A percentile compares a stretch with the other conserved stretches of the same genome.
These are phyloP conservation scores for Alternaria sp. DNA, from an alignment of 2,329 filamentous ascomycete species.

Conservation along the genomic window DNA sequence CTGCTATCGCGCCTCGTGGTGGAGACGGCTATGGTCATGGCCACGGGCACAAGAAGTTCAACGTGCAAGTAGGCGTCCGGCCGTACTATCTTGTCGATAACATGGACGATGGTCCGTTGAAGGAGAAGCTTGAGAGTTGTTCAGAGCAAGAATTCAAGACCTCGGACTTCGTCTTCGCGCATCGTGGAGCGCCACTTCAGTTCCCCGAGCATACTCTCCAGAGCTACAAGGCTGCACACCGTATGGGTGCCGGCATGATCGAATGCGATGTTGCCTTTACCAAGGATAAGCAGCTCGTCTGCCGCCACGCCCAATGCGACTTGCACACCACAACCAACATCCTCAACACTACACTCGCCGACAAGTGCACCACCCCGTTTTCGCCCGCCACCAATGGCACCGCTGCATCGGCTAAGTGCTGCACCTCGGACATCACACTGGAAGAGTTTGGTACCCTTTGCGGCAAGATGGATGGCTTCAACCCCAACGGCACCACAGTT, in stretches of 20 bases:
- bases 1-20: slow-evolving; percentile 32
- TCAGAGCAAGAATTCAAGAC: slow-evolving; percentile 48
- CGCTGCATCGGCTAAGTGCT: slow-evolving; percentile 70
- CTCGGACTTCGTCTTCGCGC: slow-evolving; percentile 46
- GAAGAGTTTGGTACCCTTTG: slow-evolving; percentile 73
- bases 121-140: slow-evolving; percentile 49
- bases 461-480: slow-evolving; percentile 70
- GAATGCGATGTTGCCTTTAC: slow-evolving; percentile 53
- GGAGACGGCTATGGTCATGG: slow-evolving; percentile 17
- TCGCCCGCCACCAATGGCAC: slow-evolving; percentile 42
- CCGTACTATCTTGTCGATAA: slow-evolving; percentile 50
- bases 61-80: slow-evolving; percentile 47
- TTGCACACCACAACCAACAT: slow-evolving; percentile 51
- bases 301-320: slow-evolving; percentile 50
- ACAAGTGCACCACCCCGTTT: slow-evolving; percentile 50
- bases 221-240: slow-evolving; percentile 42
- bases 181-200: slow-evolving; percentile 48
- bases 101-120: slow-evolving; percentile 50
- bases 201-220: slow-evolving; percentile 49
- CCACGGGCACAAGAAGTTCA: slow-evolving; percentile 32
- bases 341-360: slow-evolving; percentile 46
- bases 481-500: slow-evolving; percentile 67
- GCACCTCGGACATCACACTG: slow-evolving; percentile 74
- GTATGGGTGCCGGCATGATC: slow-evolving; percentile 48
- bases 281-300: slow-evolving; percentile 49